Percentiles rank a stretch among this genome's conserved stretches.
Conservation (phyloP, 2,329 filamentous ascomycete species). For the Aspergillus sp. region DNA sequence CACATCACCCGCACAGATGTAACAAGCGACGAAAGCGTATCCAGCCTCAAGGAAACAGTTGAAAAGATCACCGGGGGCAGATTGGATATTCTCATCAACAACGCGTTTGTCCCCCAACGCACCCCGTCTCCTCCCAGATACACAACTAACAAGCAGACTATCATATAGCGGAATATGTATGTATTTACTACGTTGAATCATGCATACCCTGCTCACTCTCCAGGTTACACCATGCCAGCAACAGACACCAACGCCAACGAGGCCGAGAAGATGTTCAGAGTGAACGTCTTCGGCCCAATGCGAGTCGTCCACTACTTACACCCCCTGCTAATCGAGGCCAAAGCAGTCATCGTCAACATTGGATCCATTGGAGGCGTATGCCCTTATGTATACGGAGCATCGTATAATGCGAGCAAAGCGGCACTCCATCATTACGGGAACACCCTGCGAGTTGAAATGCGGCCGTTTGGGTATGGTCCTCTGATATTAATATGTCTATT, state of each 20-base stretch:
- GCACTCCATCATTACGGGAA: conserved; percentile 9
- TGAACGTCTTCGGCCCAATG: not conserved
- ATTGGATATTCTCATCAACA: not conserved
- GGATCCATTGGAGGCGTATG: conserved; percentile 19
- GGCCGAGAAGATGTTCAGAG: not conserved
- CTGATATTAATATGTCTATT: not conserved
- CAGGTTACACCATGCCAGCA: not conserved
- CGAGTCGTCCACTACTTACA: not conserved
- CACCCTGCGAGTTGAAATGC: conserved; percentile 10
- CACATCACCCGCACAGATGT: not conserved
- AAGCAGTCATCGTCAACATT: conserved; percentile 26
- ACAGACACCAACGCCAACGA: not conserved
- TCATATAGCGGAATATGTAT: not conserved
- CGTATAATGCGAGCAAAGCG: conserved; percentile 12
- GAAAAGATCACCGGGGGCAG: not conserved
- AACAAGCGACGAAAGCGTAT: not conserved
- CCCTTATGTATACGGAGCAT: conserved; percentile 1
- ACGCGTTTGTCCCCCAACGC: not conserved
- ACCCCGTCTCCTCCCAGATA: not conserved
- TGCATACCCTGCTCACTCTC: too few relatives aligned
- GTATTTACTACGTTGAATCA: too few relatives aligned
- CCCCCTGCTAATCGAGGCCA: not conserved
- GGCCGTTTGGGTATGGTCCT: conserved; percentile 5
- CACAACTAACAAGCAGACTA: not conserved
- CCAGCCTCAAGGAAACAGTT: not conserved